Evolutionary conservation across 169 alveolate genomes (phyloP), one percentile per base, ranked within the genome.

Genomic region (Cryptosporidium ubiquitum): DNA sequence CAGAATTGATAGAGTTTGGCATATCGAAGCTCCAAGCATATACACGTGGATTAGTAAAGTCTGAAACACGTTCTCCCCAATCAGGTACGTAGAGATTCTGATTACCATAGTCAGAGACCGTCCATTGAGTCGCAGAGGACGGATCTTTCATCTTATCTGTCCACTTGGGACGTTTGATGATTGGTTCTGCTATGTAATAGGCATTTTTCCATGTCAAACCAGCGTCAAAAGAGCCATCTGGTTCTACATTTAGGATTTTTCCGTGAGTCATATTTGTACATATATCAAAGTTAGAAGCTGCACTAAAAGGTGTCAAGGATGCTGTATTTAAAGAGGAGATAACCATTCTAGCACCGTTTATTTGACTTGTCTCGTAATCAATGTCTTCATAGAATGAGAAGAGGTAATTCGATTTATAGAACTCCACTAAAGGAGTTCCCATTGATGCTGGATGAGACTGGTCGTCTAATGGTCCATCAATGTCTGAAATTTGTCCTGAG

Each of bases 181-280:
- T 79, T 44, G 89, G 75, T 6, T 79, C 89, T 14, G 89, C 89
- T 26, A 79, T 60, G 16, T 79, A 79, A 61, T 58, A 58, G 5
- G 52, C 47, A 20, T 61, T 61, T 6, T 66, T 66, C 33, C 68
- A 37, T 20, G 55, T 49, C 6, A 79, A n/a, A 10, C 89, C 75
- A 26, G 37, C 89, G 20, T 79, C 75, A 79, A 58, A 61, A 37
- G 89, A 37, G 18, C 37, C 37, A 23, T 79, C 61, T 14, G 61
- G 39, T 5, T 61, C 68, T n/a, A 40, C 5, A 10, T 37, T 61
- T 2, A 79, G 52, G 37, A 79, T 60, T 18, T 37, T 37, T 39
- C 61, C 89, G 23, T 79, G 89, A 29, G 26, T 10, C 35, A 52
- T 23, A 40, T 12, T 6, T 60, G 37, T 61, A n/a, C 57, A 61